Conservation (phyloP, 805 yeast genomes). For the Metschnikowia drakensbergensis region DNA sequence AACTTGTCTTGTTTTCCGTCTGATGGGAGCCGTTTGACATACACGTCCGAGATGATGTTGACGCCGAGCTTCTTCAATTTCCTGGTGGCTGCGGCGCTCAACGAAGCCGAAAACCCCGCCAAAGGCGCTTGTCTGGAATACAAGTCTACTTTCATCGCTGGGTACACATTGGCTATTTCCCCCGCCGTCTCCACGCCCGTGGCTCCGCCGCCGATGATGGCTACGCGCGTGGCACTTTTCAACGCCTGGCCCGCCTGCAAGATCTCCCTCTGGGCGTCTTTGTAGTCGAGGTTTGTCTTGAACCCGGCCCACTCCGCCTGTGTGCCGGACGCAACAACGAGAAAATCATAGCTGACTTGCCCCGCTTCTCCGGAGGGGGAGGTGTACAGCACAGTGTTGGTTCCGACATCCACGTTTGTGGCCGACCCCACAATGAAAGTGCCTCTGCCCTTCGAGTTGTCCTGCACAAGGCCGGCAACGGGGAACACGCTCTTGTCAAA, state of each 20-base stretch:
- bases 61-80: constrained; percentile 15
- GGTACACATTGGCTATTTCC: constrained; percentile 26
- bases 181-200: constrained; percentile 40
- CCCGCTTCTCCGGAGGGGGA: constrained; percentile 5
- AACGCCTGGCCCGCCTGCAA: constrained; percentile 16
- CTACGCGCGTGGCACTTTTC: constrained; percentile 25
- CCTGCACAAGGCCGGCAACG: constrained; percentile 18
- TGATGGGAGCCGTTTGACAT: constrained; percentile 12
- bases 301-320: constrained; percentile 20
- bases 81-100: constrained; percentile 7
- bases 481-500: constrained; percentile 18
- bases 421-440: constrained; percentile 26
- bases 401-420: constrained; percentile 24
- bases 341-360: constrained; percentile 25
- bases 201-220: constrained; percentile 39
- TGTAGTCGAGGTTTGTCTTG: constrained; percentile 22
- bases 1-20: neutral
- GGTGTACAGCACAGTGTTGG: constrained; percentile 16
- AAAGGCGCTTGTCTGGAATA: constrained; percentile 18
- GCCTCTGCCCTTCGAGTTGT: constrained; percentile 15
- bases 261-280: constrained; percentile 17
- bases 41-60: constrained; percentile 9
- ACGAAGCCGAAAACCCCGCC: neutral
- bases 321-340: constrained; percentile 36
- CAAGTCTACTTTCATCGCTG: constrained; percentile 22